Evolutionary conservation across 805 yeast species (phyloP), one percentile per base, ranked within the genome.

Genomic region (Metschnikowia matae): DNA sequence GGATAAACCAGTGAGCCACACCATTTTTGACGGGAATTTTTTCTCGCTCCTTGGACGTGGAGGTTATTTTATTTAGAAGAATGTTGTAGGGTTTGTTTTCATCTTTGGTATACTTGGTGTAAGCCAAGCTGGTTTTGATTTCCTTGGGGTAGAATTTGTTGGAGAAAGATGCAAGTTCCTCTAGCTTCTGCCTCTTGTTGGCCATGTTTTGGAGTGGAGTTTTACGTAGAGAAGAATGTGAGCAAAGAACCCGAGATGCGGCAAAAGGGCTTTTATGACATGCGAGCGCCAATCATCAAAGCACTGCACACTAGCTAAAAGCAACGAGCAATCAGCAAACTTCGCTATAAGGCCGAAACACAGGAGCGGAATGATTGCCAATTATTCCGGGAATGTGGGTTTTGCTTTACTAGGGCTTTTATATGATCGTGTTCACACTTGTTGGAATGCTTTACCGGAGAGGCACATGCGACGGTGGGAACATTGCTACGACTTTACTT

Each of bases 1-100:
- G 66, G 15, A 74, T 59, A 48, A 80, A 78, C 71, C 81, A 70
- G 58, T 78, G 81, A 17, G 75, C 70, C 13, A 74, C 63, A 23
- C 57, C 56, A n/a, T 56, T 63, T 29, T 55, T 54, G 15, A 49
- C 31, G 23, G 56, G 45, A 14, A 59, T 21, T 14, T 18, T 46
- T 14, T 50, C 48, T 18, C 56, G 50, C 46, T 45, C 44, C 32
- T 46, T 48, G 40, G 39, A 43, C 17, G 62, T 55, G 3, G 44
- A 46, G 8, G 54, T 43, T 21, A 56, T 31, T 18, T 47, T 46
- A 8, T 49, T 41, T 8, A 55, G 46, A 29, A 69, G 57, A 14
- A 56, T 49, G 43, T 60, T 49, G 41, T 60, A 53, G 1, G 72
- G 74, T 46, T 69, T 68, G 49, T 62, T 62, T 33, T 65, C 66